Evolutionary conservation across 257 asterid genomes (phyloP), one percentile per base, ranked within the genome.

Genomic region (Penstemon newberryi): DNA sequence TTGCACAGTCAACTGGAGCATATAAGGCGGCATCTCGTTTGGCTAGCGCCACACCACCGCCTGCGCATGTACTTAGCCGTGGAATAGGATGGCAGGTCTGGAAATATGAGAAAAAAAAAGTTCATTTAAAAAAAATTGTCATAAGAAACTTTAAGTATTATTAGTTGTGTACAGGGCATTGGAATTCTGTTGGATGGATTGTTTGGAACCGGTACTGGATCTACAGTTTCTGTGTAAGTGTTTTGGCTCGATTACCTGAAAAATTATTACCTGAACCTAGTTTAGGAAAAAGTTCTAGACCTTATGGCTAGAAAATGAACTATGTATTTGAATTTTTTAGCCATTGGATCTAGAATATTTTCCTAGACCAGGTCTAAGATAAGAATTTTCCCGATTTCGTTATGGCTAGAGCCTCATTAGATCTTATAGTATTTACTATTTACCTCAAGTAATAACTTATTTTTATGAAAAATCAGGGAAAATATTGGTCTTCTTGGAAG

Each of bases 81-180:
- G 98, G 98, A 75, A 90, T 93, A 38, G 98, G 98, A 49, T 90
- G 97, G 99, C 97, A 93, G 96, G 97, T 91, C 63, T 53, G 88
- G 58, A n/a, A 56, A 51, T 18, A 50, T 43, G 62, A 25, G 52
- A 8, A 41, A 10, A 63, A 40, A 7, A 5, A 33, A 56, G 0
- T 41, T 12, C 59, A 44, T 39, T 51, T 6, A 37, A 5, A 33
- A 38, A 8, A 5, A 8, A 33, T 19, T 51, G 6, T 6, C 42
- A 1, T 38, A 47, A n/a, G 45, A 56, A 62, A 58, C 57, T 64
- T 4, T 15, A 7, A 50, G 43, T 40, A 49, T 25, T 56, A 38
- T 61, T 64, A 50, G 1, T 25, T 11, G 4, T 58, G 50, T 56
- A 1, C 74, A 91, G 96, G 99, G 99, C 56, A 90, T 93, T 69